Conservation (phyloP, 768 basidiomycete genomes). For the Pleurotus giganteus region DNA sequence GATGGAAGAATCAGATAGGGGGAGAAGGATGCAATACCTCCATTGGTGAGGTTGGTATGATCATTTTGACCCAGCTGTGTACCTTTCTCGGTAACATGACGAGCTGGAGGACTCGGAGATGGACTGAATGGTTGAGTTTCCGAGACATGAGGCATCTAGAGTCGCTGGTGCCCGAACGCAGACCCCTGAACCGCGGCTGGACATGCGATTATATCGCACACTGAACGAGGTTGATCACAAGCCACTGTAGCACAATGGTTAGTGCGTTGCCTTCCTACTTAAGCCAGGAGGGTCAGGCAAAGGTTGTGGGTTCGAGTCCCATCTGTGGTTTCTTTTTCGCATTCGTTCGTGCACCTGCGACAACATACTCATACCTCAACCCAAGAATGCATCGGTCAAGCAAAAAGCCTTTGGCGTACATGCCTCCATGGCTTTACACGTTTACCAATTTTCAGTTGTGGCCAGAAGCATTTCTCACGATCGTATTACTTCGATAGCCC, state of each 20-base stretch:
- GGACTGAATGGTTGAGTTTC: not conserved
- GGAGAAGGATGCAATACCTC: no score
- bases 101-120: not conserved
- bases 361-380: no score
- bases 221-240: not conserved
- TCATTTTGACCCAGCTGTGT: no score
- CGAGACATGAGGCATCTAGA: not conserved
- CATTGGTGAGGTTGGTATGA: no score
- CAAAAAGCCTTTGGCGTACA: no score
- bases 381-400: no score
- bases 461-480: not conserved
- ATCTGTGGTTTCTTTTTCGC: constrained; percentile 13
- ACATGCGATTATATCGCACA: not conserved
- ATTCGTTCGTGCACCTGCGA: not conserved
- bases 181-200: not conserved
- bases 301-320: constrained; percentile 21
- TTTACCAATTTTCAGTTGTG: not conserved
- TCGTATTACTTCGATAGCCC: not conserved
- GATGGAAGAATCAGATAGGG: no score
- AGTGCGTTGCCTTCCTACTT: constrained; percentile 17
- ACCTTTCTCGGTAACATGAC: no score
- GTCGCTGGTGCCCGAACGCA: constrained; percentile 1
- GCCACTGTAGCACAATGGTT: constrained; percentile 19
- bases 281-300: constrained; percentile 9
- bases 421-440: not conserved